Conservation (phyloP, 257 asterid species). For the Ilex aquifolium region DNA sequence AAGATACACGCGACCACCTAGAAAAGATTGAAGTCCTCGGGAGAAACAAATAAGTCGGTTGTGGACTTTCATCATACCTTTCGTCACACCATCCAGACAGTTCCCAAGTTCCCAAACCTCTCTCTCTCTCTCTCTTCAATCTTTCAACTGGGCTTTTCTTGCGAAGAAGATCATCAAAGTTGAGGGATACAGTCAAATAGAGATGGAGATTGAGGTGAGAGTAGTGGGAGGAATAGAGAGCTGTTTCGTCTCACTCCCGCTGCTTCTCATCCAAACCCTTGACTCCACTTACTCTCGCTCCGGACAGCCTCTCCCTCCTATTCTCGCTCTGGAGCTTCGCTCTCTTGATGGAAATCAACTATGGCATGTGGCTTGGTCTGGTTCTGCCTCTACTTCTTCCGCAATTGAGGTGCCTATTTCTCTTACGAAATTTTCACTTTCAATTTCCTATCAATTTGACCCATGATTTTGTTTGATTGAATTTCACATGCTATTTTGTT, state of each 20-base stretch:
- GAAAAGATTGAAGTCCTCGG: no score
- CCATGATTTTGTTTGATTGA: neutral
- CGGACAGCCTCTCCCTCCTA: slow-evolving; percentile 72
- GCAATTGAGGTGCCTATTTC: slow-evolving; percentile 58
- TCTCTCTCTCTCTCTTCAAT: neutral
- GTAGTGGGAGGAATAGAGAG: slow-evolving; percentile 60
- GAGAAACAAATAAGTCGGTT: no score
- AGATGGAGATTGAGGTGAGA: slow-evolving; percentile 88
- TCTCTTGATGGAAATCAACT: slow-evolving; percentile 25
- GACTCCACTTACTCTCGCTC: slow-evolving; percentile 34
- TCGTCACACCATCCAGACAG: neutral
- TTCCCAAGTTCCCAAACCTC: neutral
- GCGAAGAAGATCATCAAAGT: neutral
- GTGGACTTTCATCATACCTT: neutral
- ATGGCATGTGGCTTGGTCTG: slow-evolving; percentile 92
- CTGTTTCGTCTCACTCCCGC: slow-evolving; percentile 83
- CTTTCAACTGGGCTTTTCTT: no score
- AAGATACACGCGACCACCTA: no score
- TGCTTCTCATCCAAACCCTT: slow-evolving; percentile 70
- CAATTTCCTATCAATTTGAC: neutral
- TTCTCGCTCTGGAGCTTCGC: slow-evolving; percentile 75
- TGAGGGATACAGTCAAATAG: slow-evolving; percentile 6
- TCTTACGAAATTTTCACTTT: neutral
- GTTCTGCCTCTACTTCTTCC: slow-evolving; percentile 66
- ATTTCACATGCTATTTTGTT: neutral